These are phyloP conservation scores for Alternaria tenuissima DNA, from an alignment of 2,329 filamentous ascomycete species.

Conservation along the genomic window DNA sequence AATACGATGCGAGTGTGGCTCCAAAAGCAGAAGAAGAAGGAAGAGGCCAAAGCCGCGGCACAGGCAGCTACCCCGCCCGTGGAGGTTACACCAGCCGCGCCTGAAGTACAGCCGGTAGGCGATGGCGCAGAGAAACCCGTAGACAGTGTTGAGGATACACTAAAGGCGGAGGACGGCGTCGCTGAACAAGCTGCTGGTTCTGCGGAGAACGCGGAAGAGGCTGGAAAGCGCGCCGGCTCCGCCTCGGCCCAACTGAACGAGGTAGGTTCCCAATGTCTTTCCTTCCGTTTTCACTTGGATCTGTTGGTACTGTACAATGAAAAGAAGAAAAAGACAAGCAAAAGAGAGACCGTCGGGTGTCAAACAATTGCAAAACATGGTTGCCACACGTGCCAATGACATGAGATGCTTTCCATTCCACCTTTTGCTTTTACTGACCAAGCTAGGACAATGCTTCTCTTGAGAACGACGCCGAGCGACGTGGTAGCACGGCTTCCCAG, in stretches of 20 bases:
- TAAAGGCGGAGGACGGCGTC: constrained; percentile 19
- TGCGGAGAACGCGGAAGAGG: constrained; percentile 21
- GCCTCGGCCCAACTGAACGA: constrained; percentile 30
- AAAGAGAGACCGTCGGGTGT: constrained; percentile 10
- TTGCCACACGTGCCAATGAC: constrained; percentile 33
- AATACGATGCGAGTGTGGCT: constrained; percentile 92
- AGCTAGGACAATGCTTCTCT: constrained; percentile 25
- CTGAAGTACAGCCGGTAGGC: constrained; percentile 30
- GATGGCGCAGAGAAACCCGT: constrained; percentile 38
- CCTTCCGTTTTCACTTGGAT: constrained; percentile 1
- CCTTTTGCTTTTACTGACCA: constrained; percentile 24
- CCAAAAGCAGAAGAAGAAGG: constrained; percentile 80
- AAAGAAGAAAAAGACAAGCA: constrained; percentile 7
- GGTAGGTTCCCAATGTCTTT: constrained; percentile 31
- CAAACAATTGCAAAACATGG: constrained; percentile 29
- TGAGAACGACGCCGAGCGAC: constrained; percentile 22
- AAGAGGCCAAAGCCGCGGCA: constrained; percentile 44
- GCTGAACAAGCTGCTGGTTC: constrained; percentile 19
- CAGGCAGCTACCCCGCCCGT: constrained; percentile 39
- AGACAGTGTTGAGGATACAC: constrained; percentile 40
- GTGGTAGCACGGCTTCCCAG: constrained; percentile 29
- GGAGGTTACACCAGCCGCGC: constrained; percentile 28
- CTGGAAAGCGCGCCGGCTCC: constrained; percentile 26
- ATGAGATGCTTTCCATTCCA: constrained; percentile 16
- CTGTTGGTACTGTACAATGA: constrained; percentile 14